Evolutionary conservation across 2,329 filamentous ascomycete species (phyloP).

Genomic region (Pyricularia sp.): DNA sequence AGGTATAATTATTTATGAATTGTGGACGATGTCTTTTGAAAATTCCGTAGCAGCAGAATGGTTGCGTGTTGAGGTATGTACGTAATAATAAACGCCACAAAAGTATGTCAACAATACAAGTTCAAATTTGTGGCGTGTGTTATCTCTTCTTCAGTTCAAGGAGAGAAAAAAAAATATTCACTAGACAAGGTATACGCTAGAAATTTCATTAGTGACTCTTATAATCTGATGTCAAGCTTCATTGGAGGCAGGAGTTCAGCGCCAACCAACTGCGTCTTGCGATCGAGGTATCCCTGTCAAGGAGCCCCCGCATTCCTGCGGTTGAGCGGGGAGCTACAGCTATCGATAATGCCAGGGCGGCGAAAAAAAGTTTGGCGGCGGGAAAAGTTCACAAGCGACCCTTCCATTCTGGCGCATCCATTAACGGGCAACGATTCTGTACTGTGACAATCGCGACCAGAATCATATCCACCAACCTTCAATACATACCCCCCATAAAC

Average conservation of each 20-base stretch:
- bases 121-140: background rate
- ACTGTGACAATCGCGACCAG: background rate
- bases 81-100: background rate
- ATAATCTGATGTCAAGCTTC: background rate
- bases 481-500: background rate
- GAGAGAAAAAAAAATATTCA: background rate
- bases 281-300: background rate
- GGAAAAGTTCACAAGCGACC: background rate
- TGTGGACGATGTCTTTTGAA: background rate
- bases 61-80: background rate
- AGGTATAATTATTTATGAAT: background rate
- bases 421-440: background rate
- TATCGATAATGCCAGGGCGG: constrained; percentile 5
- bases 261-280: background rate
- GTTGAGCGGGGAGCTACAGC: background rate
- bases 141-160: background rate
- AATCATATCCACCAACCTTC: background rate
- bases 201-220: background rate
- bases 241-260: background rate
- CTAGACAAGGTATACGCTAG: background rate
- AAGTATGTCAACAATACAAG: background rate
- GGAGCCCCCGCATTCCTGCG: background rate
- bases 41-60: background rate
- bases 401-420: background rate
- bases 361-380: background rate